Percentiles rank a stretch among this genome's conserved stretches.
phyloP scores from a whole-genome alignment of 2,329 filamentous ascomycete species.

The Xylaria hypoxylon region DNA sequence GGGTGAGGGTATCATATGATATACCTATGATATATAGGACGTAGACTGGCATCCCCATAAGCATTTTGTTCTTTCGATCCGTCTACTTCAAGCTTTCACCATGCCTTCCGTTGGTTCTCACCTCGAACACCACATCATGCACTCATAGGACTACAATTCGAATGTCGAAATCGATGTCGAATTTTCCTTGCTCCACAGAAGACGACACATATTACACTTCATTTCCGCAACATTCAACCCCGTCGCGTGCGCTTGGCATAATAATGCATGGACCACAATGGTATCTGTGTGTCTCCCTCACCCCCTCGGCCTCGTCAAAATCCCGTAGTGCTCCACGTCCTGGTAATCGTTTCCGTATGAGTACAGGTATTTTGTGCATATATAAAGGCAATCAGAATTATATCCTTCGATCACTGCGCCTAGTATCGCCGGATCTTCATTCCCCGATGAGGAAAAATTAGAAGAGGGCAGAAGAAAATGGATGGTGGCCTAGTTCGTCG shows the following conservation, averaged over 20 bases:
- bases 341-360: constrained; percentile 17
- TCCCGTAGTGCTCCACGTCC: constrained; percentile 22
- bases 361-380: constrained; percentile 25
- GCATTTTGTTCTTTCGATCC: constrained; percentile 1
- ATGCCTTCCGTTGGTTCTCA: background rate
- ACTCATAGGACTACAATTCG: background rate
- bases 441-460: background rate
- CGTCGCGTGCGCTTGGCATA: constrained; percentile 18
- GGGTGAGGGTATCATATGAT: constrained; percentile 12
- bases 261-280: constrained; percentile 21
- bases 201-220: constrained; percentile 12
- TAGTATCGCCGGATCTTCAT: background rate
- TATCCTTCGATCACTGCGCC: constrained; percentile 4
- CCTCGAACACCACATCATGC: constrained; percentile 5
- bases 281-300: constrained; percentile 17
- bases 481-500: constrained; percentile 2
- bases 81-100: background rate
- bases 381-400: constrained; percentile 21
- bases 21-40: constrained; percentile 20
- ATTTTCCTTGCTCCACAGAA: background rate
- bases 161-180: constrained; percentile 8
- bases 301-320: constrained; percentile 8
- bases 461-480: background rate
- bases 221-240: constrained; percentile 16
- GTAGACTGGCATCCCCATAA: background rate